These are phyloP conservation scores for Solanum acaule DNA, from an alignment of 257 asterid genomes.

Conservation along the genomic window DNA sequence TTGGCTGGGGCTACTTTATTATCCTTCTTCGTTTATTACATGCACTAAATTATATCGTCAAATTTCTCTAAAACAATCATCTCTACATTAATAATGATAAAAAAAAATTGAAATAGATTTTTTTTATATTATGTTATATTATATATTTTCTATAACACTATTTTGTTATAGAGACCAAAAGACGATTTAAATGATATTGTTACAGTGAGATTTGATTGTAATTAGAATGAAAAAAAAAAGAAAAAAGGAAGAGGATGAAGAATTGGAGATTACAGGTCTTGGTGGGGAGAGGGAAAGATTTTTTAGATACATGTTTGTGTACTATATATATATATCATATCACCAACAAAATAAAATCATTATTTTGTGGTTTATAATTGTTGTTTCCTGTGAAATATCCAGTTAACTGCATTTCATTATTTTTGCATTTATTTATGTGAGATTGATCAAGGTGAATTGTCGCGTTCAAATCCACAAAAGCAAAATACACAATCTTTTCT, in stretches of 20 bases:
- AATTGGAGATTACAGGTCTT: background rate
- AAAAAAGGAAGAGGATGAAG: background rate
- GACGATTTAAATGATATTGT: background rate
- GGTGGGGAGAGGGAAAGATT: background rate
- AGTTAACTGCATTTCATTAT: background rate
- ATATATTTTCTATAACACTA: no score
- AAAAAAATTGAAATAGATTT: no score
- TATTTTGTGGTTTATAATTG: background rate
- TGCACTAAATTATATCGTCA: background rate
- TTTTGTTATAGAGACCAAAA: no score
- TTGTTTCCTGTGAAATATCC: background rate
- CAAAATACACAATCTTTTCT: background rate
- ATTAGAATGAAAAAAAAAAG: no score
- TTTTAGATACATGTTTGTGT: background rate
- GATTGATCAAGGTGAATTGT: background rate
- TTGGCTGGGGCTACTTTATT: slow-evolving; percentile 13
- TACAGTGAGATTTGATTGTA: background rate
- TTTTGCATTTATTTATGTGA: background rate
- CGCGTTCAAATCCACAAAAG: background rate
- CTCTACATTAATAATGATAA: no score
- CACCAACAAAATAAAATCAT: background rate
- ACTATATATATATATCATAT: background rate
- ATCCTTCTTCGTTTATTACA: slow-evolving; percentile 13
- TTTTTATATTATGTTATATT: no score
- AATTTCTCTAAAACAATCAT: background rate